Evolutionary conservation across 768 basidiomycete genomes (phyloP), one percentile per base, ranked within the genome.

Genomic region (Russula earlei): DNA sequence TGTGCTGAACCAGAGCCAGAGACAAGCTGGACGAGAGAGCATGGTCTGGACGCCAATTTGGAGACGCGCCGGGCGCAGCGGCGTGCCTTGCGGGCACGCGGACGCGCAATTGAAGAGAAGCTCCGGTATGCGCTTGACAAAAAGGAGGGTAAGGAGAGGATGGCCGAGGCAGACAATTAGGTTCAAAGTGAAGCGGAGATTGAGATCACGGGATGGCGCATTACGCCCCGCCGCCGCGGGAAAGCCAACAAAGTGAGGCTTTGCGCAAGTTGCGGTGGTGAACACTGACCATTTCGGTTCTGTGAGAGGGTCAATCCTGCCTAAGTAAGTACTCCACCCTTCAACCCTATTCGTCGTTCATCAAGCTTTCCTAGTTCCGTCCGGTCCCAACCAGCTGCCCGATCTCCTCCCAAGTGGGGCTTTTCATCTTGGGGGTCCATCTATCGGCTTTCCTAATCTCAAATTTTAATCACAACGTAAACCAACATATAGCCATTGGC

Each of bases 21-120:
- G 20, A 20, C 17, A 3, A 12, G 22, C 12, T 24, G 2, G 11
- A 19, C 9, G 19, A 19, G 6, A 3, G 44, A 47, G 20, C 27
- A 3, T 22, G 19, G 6, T 24, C 10, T 2, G 31, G 37, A 34
- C 14, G 29, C 15, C 12, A 31, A 47, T 20, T 10, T 2, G 31
- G 24, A 52, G 38, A 36, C 11, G 15, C 15, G 19, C 22, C 37
- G 45, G 50, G 40, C n/a, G 17, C 44, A 41, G 37, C 50, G 44
- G 24, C 56, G 50, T 27, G 56, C 37, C n/a, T 57, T 57, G 31
- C 50, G 54, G 7, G 24, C 34, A 9, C 57, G 52, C 19, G 57
- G 57, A 25, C 54, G 54, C 9, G 34, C 15, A 10, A 50, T 58
- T 11, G 54, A 50, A 34, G 54, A 48, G 22, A 58, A 50, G 37